phyloP scores from a whole-genome alignment of 345 rosid species.

The Eucalyptus guilfoylei region DNA sequence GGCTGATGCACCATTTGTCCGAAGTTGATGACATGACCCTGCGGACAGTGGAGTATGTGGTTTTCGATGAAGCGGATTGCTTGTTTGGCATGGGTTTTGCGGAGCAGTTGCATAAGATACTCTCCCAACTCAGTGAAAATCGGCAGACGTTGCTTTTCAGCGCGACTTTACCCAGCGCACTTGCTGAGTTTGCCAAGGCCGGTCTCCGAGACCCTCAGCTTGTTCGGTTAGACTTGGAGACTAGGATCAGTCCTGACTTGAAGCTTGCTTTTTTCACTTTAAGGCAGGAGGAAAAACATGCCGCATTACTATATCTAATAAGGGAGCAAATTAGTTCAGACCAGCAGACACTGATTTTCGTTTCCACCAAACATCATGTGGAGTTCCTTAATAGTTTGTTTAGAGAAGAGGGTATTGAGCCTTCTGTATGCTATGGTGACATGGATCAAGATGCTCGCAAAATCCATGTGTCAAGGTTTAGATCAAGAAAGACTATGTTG shows the following conservation, averaged over 20 bases:
- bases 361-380: slow-evolving; percentile 95
- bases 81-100: slow-evolving; percentile 92
- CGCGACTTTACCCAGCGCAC: slow-evolving; percentile 94
- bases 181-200: slow-evolving; percentile 94
- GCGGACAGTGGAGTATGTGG: slow-evolving; percentile 80
- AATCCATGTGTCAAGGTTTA: slow-evolving; percentile 78
- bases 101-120: slow-evolving; percentile 76
- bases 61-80: slow-evolving; percentile 95
- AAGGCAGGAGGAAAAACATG: slow-evolving; percentile 83
- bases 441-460: slow-evolving; percentile 99
- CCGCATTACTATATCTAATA: slow-evolving; percentile 71
- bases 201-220: slow-evolving; percentile 93
- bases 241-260: slow-evolving; percentile 89
- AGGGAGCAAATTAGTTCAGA: slow-evolving; percentile 72
- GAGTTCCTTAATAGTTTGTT: slow-evolving; percentile 79
- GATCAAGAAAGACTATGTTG: slow-evolving; percentile 79
- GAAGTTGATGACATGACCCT: slow-evolving; percentile 93
- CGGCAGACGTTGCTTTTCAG: slow-evolving; percentile 94
- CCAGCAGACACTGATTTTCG: slow-evolving; percentile 82
- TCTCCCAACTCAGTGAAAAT: slow-evolving; percentile 74
- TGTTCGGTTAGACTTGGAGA: slow-evolving; percentile 83
- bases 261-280: slow-evolving; percentile 56
- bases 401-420: slow-evolving; percentile 68
- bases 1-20: slow-evolving; percentile 85
- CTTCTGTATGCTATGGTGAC: slow-evolving; percentile 95